phyloP scores from a whole-genome alignment of 2,329 filamentous ascomycete genomes.

The Grosmannia clavigera region DNA sequence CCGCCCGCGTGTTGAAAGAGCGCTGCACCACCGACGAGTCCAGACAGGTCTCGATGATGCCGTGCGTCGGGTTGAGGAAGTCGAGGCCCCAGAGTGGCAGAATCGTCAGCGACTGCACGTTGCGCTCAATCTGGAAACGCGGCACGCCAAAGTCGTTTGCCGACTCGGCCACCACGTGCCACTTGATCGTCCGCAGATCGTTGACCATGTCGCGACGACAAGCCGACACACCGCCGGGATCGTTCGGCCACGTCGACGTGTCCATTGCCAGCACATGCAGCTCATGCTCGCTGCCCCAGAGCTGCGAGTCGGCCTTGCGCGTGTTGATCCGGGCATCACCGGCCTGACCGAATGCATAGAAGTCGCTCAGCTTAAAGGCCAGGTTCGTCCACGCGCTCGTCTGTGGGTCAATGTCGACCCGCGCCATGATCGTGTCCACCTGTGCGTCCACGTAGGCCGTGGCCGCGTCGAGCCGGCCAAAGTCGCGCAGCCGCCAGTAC shows the following conservation, averaged over 20 bases:
- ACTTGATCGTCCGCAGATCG: slow-evolving; percentile 37
- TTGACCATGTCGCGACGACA: slow-evolving; percentile 43
- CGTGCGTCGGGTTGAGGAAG: slow-evolving; percentile 37
- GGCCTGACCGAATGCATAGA: slow-evolving; percentile 24
- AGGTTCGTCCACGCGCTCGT: slow-evolving; percentile 21
- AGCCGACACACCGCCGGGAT: slow-evolving; percentile 41
- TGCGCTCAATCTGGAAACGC: slow-evolving; percentile 41
- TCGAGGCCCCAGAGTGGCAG: slow-evolving; percentile 43
- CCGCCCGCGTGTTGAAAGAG: slow-evolving; percentile 21
- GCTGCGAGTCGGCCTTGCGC: slow-evolving; percentile 19
- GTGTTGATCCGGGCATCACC: slow-evolving; percentile 24
- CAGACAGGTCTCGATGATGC: slow-evolving; percentile 39
- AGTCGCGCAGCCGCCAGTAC: slow-evolving; percentile 27
- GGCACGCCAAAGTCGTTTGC: slow-evolving; percentile 43
- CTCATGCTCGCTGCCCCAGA: slow-evolving; percentile 27
- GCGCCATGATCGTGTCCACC: slow-evolving; percentile 20
- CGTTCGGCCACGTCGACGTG: slow-evolving; percentile 36
- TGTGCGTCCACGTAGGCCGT: slow-evolving; percentile 27
- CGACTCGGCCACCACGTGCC: slow-evolving; percentile 41
- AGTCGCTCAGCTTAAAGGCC: slow-evolving; percentile 23
- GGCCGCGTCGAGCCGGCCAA: slow-evolving; percentile 24
- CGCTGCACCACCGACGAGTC: slow-evolving; percentile 34
- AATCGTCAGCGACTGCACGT: slow-evolving; percentile 40
- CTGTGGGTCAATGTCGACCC: slow-evolving; percentile 19
- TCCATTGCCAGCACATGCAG: slow-evolving; percentile 33